Base-by-base conservation (phyloP, 352 stramenopile genomes). In the Phytophthora parvispora region DNA sequence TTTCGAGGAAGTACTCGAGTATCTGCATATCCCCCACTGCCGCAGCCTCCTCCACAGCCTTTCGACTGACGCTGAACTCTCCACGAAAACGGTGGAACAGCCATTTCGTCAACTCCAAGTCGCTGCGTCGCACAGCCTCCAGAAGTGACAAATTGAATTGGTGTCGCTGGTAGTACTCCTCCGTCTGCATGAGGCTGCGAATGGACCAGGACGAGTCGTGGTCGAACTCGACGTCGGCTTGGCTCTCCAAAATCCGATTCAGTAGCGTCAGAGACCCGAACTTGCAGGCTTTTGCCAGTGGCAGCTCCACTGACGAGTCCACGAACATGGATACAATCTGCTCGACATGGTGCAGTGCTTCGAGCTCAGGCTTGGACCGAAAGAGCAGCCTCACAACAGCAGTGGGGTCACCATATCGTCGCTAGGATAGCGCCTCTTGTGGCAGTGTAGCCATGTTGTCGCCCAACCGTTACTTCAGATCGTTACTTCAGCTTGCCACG, bases 291-390 rank as follows among this genome's bases (percentile, higher is more conserved):
- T 32, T 42, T 3, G 36, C 29, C 3, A 72, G 31, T 18, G 57
- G 47, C 13, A 64, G 47, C 42, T 64, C 57, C 16, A 65, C 31
- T 20, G 57, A 49, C n/a, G 32, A 32, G 27, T 72, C 64, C 51
- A 67, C 31, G 12, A 67, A 72, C 18, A 9, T n/a, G 4, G 36
- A 53, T 15, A 62, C 27, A 6, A 25, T 32, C 8, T 51, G 22
- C n/a, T 60, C 22, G 4, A 62, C 64, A 42, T 66, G 64, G 20
- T 16, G 18, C 3, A 72, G 47, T 12, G 32, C 54, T 15, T 31
- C 50, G 2, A 60, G n/a, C 9, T 29, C 29, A 1, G 32, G 49
- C 13, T 47, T 50, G 9, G 45, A 54, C 18, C 45, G 63, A 20
- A 43, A 24, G 29, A 57, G 15, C 38, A 34, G 50, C 50, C 18